Base-by-base conservation (phyloP, 2,329 filamentous ascomycete genomes). In the Hymenoscyphus linearis region DNA sequence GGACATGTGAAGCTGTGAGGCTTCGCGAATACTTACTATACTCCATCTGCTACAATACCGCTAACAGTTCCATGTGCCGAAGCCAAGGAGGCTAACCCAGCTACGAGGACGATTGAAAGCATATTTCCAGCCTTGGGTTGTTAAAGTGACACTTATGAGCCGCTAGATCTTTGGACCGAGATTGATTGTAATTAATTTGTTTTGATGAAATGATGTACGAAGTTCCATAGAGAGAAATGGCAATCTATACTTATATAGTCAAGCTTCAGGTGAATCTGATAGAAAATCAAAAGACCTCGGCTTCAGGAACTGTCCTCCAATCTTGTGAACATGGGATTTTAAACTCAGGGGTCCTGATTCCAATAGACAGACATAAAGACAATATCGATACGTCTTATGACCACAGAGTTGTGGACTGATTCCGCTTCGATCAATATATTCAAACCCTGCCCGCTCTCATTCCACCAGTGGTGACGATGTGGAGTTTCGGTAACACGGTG, bases 1-100 rank as follows among this genome's bases (percentile, higher is more conserved):
- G 22, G 12, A 9, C 5, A 47, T 47, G 27, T 31, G 1, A 47
- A 7, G 2, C 16, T 18, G 22, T 22, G 7, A 22, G 40, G 22
- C 40, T 25, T 47, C 18, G n/a, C 1, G 16, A 22, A 26, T 4
- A 63, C 67, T 62, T 64, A 71, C 70, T 65, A 71, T 12, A 69
- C 59, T 0, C 70, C 69, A 62, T 71, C 63, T n/a, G 65, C 69
- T n/a, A 72, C 63, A 9, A 72, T 68, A 3, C 62, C 64, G 27
- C 60, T 65, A 0, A 70, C 69, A 13, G 67, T 69, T 1, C 70
- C 70, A 62, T 72, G 70, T 35, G 68, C 69, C 13, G 55, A 52
- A 26, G 65, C 68, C 6, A 60, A 62, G 5, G 69, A 65, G 10
- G 67, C 54, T 9, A 71, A 56, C 3, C 61, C 64, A 18, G 67